Percentiles rank a stretch among this genome's conserved stretches.
Conservation (phyloP, 192 early-diverging fungal genomes). For the Phlyctochytrium planicorne region DNA sequence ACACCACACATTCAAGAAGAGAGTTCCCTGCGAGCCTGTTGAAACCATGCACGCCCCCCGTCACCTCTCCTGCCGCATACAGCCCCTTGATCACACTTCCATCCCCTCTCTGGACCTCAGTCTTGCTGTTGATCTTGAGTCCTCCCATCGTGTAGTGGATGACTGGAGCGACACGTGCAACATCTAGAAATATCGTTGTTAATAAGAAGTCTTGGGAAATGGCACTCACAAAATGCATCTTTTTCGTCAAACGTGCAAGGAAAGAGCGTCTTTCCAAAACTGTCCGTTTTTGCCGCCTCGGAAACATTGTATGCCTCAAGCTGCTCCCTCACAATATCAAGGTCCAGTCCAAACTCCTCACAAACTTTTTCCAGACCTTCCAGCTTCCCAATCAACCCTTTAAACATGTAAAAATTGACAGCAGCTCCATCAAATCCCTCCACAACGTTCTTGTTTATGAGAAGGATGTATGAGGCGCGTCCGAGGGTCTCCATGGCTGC, state of each 20-base stretch:
- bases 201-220: constrained; percentile 9
- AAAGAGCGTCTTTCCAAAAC: constrained; percentile 65
- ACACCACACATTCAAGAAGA: constrained; percentile 47
- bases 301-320: constrained; percentile 49
- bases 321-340: not conserved
- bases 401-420: constrained; percentile 58
- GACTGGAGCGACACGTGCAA: constrained; percentile 62
- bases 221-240: constrained; percentile 57
- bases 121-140: constrained; percentile 26
- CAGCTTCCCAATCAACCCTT: constrained; percentile 80
- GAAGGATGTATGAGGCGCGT: constrained; percentile 55
- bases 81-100: constrained; percentile 22
- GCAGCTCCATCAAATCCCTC: not conserved
- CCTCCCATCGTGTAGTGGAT: constrained; percentile 87
- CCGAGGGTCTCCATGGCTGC: constrained; percentile 31
- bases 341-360: constrained; percentile 60
- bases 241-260: constrained; percentile 46
- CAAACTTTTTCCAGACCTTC: constrained; percentile 66
- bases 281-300: constrained; percentile 46
- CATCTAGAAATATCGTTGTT: constrained; percentile 28
- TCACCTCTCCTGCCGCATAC: constrained; percentile 44
- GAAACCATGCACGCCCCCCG: constrained; percentile 39
- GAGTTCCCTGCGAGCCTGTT: constrained; percentile 47
- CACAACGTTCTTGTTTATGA: constrained; percentile 74
- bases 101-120: constrained; percentile 1